Evolutionary conservation across 2,329 filamentous ascomycete species (phyloP).

Genomic region (Exophiala xenobiotica): DNA sequence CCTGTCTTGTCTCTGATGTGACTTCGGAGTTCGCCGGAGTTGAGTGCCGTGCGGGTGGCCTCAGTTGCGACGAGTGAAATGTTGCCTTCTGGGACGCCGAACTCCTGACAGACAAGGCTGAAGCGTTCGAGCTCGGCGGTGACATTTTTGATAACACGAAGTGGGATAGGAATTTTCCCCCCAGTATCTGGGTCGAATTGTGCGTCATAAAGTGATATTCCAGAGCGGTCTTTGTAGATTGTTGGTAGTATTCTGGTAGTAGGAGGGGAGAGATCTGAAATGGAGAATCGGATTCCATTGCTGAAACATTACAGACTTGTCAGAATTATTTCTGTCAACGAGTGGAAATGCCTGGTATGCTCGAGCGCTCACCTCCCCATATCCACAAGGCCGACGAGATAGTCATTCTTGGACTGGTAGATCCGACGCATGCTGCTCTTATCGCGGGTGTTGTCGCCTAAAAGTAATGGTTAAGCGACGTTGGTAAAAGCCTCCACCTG

Average conservation of each 20-base stretch:
- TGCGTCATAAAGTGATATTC: conserved; percentile 84
- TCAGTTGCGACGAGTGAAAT: conserved; percentile 84
- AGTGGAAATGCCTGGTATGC: no score
- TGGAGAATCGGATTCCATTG: conserved; percentile 91
- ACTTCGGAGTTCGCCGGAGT: conserved; percentile 66
- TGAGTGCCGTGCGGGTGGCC: conserved; percentile 77
- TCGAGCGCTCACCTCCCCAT: conserved; percentile 42
- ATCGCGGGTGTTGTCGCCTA: background rate
- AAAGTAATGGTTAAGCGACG: no score
- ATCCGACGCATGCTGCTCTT: background rate
- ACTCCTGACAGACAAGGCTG: conserved; percentile 66
- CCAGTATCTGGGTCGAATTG: conserved; percentile 43
- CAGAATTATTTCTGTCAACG: no score
- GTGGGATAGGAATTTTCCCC: conserved; percentile 53
- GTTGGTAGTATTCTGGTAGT: conserved; percentile 71
- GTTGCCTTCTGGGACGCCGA: conserved; percentile 62
- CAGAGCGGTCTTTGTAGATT: conserved; percentile 72
- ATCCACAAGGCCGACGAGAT: conserved; percentile 38
- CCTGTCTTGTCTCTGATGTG: conserved; percentile 64
- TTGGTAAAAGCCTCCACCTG: no score
- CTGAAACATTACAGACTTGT: conserved; percentile 37
- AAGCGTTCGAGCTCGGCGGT: conserved; percentile 68
- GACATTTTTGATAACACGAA: conserved; percentile 63
- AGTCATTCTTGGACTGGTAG: background rate
- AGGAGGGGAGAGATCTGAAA: conserved; percentile 72